Base-by-base conservation (phyloP, 1,284 basidiomycete genomes). In the Malassezia equina region DNA sequence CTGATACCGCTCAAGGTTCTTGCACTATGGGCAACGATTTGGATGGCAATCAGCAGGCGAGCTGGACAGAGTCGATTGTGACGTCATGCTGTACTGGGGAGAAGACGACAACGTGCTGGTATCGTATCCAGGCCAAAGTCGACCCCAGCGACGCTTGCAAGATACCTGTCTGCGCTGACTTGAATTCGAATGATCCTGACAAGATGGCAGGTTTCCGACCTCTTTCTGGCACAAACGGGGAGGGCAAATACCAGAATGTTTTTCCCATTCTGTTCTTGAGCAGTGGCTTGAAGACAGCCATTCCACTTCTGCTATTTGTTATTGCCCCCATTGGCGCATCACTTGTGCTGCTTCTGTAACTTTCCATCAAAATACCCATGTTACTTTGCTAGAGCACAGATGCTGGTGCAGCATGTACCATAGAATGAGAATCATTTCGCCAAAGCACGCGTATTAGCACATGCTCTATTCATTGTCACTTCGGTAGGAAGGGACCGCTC, bases 11-110 rank as follows among this genome's bases (percentile, higher is more conserved):
- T 13, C 21, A 53, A n/a, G 56, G 56, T 8, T 23, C 33, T n/a
- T 67, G 65, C 48, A 42, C 42, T 23, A 51, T 65, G 51, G 51
- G 51, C 24, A 67, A 65, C 47, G 49, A 59, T 17, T 55, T 67
- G 36, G 27, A 55, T 11, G 36, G 48, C 7, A 67, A 65, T 47
- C 65, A 67, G 40, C 65, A 67, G 47, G 63, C 65, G 0, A 62
- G 62, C 15, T 67, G 65, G 65, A 60, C 58, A 6, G 60, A 63
- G 23, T 56, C 55, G 2, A 59, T 64, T 33, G 49, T 67, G 39
- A 67, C 61, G 47, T 62, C 65, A 1, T 67, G 65, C 52, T 67
- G 65, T 27, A 56, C 60, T 11, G 58, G 54, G n/a, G 47, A 43
- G 4, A 34, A 42, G 9, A 47, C 55, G 2, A 53, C 61, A 3